Evolutionary conservation across 2,329 filamentous ascomycete genomes (phyloP), one percentile per base, ranked within the genome.

Genomic region (Cytospora mali): DNA sequence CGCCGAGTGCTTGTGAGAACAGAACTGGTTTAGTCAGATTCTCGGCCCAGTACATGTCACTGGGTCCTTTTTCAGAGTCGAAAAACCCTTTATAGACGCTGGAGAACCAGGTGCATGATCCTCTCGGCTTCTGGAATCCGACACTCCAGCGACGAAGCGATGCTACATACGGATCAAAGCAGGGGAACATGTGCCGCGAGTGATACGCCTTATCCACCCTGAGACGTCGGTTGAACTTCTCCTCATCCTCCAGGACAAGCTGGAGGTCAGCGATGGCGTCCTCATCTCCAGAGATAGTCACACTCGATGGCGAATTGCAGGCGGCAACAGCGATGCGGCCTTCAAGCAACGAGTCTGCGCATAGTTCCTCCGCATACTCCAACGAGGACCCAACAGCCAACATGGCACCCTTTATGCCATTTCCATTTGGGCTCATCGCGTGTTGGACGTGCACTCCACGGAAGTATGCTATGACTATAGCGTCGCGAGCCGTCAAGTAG

Each of bases 151-250:
- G 67, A 62, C 62, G 66, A 69, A 68, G 69, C 35, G 65, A 73
- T 56, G 68, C 68, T 29, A 69, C 64, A 57, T 78, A 77, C 14
- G 71, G 70, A 35, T 73, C 71, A 1, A 70, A 72, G 14, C 75
- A 67, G 21, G 71, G 69, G 27, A 71, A 67, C 76, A 79, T 78
- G 62, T 76, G 76, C 31, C 72, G 72, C 0, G 77, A 79, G 67
- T 81, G 79, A 64, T 79, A 81, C 0, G 79, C 78, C 3, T 71
- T 75, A 56, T 77, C 75, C 21, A 79, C 76, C 5, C 71, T 72
- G 7, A 79, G 71, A 21, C 72, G 71, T 9, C 78, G 68, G 4
- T 71, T 69, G 62, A 78, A 76, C 67, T 73, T 69, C 42, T 69
- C 71, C 21, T 73, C 64, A 31, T 62, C 62, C 39, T 73, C 69